phyloP scores from a whole-genome alignment of 176 grass and related monocot species.

The Juncus inflexus region DNA sequence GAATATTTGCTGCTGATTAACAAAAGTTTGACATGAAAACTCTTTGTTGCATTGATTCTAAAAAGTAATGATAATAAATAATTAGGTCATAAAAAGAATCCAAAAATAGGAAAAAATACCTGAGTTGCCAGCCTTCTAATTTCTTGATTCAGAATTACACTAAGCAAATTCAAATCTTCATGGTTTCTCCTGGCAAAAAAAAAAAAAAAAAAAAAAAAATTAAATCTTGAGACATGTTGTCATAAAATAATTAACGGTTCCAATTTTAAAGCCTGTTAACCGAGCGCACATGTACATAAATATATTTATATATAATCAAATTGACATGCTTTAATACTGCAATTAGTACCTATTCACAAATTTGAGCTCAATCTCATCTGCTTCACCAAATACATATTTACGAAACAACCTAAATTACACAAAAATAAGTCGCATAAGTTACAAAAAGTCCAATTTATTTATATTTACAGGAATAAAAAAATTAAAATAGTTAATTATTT shows the following conservation, averaged over 20 bases:
- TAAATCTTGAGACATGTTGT: neutral
- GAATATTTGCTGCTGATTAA: too few species aligned
- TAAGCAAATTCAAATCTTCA: slow-evolving; percentile 86
- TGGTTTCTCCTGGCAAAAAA: slow-evolving; percentile 69
- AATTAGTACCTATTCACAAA: slow-evolving; percentile 82
- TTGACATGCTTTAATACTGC: too few species aligned
- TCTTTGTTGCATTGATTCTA: too few species aligned
- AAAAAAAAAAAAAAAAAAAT: slow-evolving; percentile 20
- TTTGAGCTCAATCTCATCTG: slow-evolving; percentile 98
- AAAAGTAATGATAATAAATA: too few species aligned
- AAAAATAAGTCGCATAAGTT: slow-evolving; percentile 2
- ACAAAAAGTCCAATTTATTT: neutral
- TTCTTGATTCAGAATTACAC: slow-evolving; percentile 95
- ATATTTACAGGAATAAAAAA: neutral
- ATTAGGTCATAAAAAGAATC: too few species aligned
- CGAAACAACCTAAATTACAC: slow-evolving; percentile 68
- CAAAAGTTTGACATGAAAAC: too few species aligned
- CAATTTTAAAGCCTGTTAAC: too few species aligned
- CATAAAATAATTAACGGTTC: too few species aligned
- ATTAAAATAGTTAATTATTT: neutral
- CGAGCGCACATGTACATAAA: too few species aligned
- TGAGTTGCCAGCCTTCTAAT: slow-evolving; percentile 91
- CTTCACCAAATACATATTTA: slow-evolving; percentile 94
- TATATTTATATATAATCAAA: too few species aligned
- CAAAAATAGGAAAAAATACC: slow-evolving; percentile 31